phyloP scores from a whole-genome alignment of 768 basidiomycete genomes.

The Xerocomellus intermedius region DNA sequence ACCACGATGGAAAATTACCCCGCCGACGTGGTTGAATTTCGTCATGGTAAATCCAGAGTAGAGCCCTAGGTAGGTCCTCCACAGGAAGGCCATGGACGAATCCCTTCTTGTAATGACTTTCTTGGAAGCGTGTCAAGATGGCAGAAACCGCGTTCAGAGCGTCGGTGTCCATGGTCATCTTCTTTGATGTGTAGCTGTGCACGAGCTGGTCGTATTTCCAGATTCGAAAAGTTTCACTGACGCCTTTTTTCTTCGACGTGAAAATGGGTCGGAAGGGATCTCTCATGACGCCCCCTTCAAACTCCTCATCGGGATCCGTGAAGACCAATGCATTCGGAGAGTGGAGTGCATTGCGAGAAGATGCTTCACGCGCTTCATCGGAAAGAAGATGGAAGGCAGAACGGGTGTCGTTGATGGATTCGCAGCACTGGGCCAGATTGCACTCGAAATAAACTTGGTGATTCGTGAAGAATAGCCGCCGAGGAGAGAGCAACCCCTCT shows the following conservation, averaged over 20 bases:
- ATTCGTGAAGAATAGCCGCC: not conserved
- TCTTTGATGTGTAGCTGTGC: not conserved
- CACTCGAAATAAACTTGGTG: not conserved
- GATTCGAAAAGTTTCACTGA: not conserved
- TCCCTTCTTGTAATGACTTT: not conserved
- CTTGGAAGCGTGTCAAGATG: not conserved
- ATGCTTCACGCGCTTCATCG: not conserved
- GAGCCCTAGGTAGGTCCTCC: not conserved
- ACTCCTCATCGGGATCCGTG: not conserved
- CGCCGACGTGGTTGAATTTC: not conserved
- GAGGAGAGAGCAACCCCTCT: not conserved
- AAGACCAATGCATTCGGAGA: not conserved
- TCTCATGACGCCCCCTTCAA: not conserved
- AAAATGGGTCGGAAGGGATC: constrained; percentile 2
- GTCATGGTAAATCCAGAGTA: constrained; percentile 1
- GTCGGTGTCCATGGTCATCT: not conserved
- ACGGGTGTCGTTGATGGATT: not conserved
- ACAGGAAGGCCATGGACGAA: not conserved
- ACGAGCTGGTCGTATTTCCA: constrained; percentile 1
- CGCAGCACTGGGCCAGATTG: not conserved
- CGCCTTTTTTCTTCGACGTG: not conserved
- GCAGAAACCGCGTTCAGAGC: not conserved
- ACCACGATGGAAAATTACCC: constrained; percentile 3
- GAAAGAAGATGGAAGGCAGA: not conserved
- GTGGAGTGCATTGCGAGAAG: not conserved